A percentile compares a stretch with the other conserved stretches of the same genome.
Conservation (phyloP, 108 stramenopile genomes). For the Epipyxis sp. region DNA sequence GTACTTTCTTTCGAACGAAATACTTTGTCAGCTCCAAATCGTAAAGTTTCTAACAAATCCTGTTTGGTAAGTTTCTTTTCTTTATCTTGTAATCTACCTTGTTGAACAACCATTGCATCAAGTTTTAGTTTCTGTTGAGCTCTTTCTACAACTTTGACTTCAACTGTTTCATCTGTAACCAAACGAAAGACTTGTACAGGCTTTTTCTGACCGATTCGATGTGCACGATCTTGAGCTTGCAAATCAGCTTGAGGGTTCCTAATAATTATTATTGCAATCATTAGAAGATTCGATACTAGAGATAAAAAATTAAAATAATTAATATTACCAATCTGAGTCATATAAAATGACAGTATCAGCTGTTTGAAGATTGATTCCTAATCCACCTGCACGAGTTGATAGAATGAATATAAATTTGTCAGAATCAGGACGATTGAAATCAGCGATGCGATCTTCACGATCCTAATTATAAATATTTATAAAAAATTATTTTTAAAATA, state of each 20-base stretch:
- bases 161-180: slow-evolving; percentile 87
- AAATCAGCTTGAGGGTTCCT: slow-evolving; percentile 87
- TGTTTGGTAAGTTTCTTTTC: slow-evolving; percentile 63
- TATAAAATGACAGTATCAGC: slow-evolving; percentile 91
- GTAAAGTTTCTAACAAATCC: slow-evolving; percentile 56
- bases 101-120: slow-evolving; percentile 82
- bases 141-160: slow-evolving; percentile 69
- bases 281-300: too few species aligned
- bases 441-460: slow-evolving; percentile 26
- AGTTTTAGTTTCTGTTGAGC: slow-evolving; percentile 68
- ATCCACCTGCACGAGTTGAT: slow-evolving; percentile 85
- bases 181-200: slow-evolving; percentile 87
- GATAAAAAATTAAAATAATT: too few species aligned
- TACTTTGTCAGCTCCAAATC: slow-evolving; percentile 61
- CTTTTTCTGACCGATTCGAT: slow-evolving; percentile 88
- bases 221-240: slow-evolving; percentile 89
- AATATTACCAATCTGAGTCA: slow-evolving; percentile 85
- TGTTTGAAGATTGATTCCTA: slow-evolving; percentile 83
- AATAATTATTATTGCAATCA: too few species aligned
- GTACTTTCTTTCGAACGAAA: slow-evolving; percentile 56
- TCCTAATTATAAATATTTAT: too few species aligned
- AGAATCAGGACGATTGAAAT: slow-evolving; percentile 20
- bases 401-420: slow-evolving; percentile 50
- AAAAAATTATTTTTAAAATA: too few species aligned
- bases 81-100: slow-evolving; percentile 78